Evolutionary conservation across 495 filamentous ascomycete species (phyloP), one percentile per base, ranked within the genome.

Genomic region (Bacidia gigantensis): DNA sequence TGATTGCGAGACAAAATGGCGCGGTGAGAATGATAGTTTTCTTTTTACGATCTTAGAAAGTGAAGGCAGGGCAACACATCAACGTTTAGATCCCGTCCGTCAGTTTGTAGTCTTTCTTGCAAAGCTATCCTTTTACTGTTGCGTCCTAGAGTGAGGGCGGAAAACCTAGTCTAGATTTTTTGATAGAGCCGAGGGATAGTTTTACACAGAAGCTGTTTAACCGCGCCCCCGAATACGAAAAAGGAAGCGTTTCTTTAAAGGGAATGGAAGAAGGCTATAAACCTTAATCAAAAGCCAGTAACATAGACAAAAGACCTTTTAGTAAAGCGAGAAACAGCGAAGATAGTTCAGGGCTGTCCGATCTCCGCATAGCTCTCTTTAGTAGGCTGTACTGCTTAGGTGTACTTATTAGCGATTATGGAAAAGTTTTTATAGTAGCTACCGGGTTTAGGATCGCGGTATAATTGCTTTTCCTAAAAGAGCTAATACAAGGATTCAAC

Each of bases 111-210:
- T 67, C 55, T 42, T 68, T 59, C 52, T 52, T 55, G 23, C 58
- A 70, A 53, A 65, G 54, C 22, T 59, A 72, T 60, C 62, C 60
- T 24, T 72, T 70, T 50, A 65, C 52, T 10, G 59, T 72, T 3
- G 63, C 47, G 50, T 69, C 57, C n/a, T 72, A 56, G 64, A 65
- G 59, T 3, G 23, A 47, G 29, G 59, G 57, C 25, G 55, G 38
- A 46, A 56, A 69, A 44, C 49, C 52, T 26, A 56, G 46, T 14
- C 32, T 69, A 29, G 56, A 66, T 1, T 49, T 49, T 32, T 18
- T 49, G 10, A 32, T 20, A 46, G 43, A 9, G 5, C 43, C 18
- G 2, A 25, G 17, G 43, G 9, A 11, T 46, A 46, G 43, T 35
- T 35, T 35, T 35, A 35, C 14, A 35, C 14, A 35, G 29, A 35